phyloP scores from a whole-genome alignment of 23 red algal genomes.

The Gracilariopsis chorda region DNA sequence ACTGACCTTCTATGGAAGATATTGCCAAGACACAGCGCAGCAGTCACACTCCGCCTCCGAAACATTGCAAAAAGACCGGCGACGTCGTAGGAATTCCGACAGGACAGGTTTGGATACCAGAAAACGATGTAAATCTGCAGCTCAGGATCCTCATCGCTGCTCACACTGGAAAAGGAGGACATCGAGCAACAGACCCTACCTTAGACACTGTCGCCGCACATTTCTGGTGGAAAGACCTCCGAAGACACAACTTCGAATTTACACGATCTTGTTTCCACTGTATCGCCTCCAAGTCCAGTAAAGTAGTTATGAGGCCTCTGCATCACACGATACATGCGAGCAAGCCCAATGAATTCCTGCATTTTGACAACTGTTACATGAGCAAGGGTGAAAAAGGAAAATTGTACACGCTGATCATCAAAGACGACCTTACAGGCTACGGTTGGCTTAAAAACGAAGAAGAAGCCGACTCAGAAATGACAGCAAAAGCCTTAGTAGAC shows the following conservation, averaged over 20 bases:
- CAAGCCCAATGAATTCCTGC: not conserved
- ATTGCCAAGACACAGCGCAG: not conserved
- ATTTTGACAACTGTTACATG: not conserved
- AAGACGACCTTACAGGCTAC: not conserved
- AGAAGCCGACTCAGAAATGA: not conserved
- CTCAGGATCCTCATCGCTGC: not conserved
- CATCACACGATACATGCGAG: not conserved
- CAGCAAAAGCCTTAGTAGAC: not conserved
- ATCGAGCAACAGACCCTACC: not conserved
- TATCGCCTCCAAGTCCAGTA: not conserved
- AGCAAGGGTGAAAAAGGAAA: not conserved
- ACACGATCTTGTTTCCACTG: not conserved
- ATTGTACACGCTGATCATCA: not conserved
- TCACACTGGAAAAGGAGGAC: not conserved
- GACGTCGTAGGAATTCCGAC: not conserved
- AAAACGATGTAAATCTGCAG: not conserved
- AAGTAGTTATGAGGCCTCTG: not conserved
- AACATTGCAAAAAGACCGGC: not conserved
- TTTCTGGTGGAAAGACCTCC: not conserved
- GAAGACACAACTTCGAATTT: not conserved
- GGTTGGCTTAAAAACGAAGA: not conserved
- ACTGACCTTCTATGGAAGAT: not conserved
- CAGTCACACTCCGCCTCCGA: not conserved
- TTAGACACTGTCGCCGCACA: not conserved
- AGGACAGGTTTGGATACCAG: not conserved